Conservation (phyloP, 768 basidiomycete species). For the Collybia sordida region DNA sequence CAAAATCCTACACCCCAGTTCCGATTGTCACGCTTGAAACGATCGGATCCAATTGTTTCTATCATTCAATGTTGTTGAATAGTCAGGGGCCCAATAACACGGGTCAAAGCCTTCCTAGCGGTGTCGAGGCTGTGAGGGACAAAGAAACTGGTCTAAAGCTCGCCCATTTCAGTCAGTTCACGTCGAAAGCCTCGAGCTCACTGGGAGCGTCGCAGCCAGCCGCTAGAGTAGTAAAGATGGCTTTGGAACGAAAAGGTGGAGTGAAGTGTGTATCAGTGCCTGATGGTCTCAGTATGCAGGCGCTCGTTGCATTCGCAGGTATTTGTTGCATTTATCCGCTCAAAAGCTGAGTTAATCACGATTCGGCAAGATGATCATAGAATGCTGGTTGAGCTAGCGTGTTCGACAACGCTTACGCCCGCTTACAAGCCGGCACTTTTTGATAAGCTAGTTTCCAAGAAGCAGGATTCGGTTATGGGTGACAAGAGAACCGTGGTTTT, state of each 20-base stretch:
- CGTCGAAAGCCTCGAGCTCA: constrained; percentile 65
- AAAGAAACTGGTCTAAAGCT: constrained; percentile 45
- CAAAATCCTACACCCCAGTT: constrained; percentile 33
- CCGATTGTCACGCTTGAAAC: constrained; percentile 72
- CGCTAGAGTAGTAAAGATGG: constrained; percentile 61
- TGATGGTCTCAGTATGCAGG: constrained; percentile 69
- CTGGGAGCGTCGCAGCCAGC: constrained; percentile 69
- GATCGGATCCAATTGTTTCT: constrained; percentile 71
- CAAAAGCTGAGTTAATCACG: no score
- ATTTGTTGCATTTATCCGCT: constrained; percentile 14
- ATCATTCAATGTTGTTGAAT: constrained; percentile 64
- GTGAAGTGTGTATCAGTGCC: constrained; percentile 60
- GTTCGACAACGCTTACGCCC: constrained; percentile 65
- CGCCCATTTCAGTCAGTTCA: constrained; percentile 56
- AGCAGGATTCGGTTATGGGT: constrained; percentile 14
- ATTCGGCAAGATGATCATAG: constrained; percentile 68
- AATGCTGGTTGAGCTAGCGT: constrained; percentile 71
- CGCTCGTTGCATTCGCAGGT: constrained; percentile 61
- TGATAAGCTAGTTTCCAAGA: constrained; percentile 41
- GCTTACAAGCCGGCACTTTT: constrained; percentile 63
- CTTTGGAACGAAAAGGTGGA: constrained; percentile 55
- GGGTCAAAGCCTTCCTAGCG: constrained; percentile 34
- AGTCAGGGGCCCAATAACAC: constrained; percentile 28
- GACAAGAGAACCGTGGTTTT: constrained; percentile 48
- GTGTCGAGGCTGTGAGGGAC: constrained; percentile 40